Evolutionary conservation across 345 rosid species (phyloP), one percentile per base, ranked within the genome.

Genomic region (Cardamine resedifolia): DNA sequence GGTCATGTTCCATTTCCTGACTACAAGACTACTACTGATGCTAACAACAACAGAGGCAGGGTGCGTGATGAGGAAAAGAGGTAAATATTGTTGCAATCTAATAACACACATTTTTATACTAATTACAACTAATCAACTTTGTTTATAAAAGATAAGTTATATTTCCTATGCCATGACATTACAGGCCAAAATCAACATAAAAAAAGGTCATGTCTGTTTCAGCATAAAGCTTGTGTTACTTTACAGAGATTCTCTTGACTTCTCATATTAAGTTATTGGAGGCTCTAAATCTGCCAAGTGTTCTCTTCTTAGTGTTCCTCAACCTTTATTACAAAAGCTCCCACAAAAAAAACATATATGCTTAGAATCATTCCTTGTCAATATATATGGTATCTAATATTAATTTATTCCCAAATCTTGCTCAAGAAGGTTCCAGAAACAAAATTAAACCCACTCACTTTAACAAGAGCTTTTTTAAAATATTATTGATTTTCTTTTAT

Each of bases 1-100:
- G 97, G 97, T 62, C 84, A 50, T 5, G 91, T 91, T n/a, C 89
- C 97, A 18, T 89, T 81, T 80, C 97, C 99, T 51, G 78, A 87
- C 27, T 95, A 95, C 85, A 77, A 80, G 77, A 71, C 85, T 43
- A 21, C 81, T 41, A n/a, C n/a, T n/a, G 16, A 78, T n/a, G 83
- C 78, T 16, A 58, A 66, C 3, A 73, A 58, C 68, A 64, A 58
- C 84, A 78, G 51, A 47, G 66, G 81, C 72, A 83, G 64, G 62
- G 19, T 61, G 5, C 60, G 67, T 47, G 71, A 73, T 41, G 83
- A 79, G 66, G 83, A 78, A 24, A 82, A 77, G 58, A 83, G 83
- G 82, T 85, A 52, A 51, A n/a, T n/a, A n/a, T n/a, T n/a, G n/a
- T n/a, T n/a, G n/a, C n/a, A n/a, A n/a, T n/a, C n/a, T n/a, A n/a